Conservation (phyloP, 257 asterid genomes). For the Jacaranda mimosifolia region DNA sequence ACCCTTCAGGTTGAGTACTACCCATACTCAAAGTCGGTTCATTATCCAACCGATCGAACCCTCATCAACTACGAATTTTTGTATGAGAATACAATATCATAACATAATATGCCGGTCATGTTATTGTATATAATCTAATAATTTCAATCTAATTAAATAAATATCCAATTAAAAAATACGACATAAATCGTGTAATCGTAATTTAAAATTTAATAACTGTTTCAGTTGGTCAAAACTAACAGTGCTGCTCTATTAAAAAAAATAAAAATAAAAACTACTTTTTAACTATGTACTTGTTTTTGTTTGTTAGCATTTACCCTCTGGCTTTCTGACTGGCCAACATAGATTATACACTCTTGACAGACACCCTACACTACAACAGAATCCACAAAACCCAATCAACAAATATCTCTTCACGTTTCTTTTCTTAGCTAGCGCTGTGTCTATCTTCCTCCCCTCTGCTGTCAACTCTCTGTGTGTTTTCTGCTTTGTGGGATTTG, state of each 20-base stretch:
- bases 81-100: no score
- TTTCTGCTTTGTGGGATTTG: slow-evolving; percentile 1
- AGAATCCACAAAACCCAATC: slow-evolving; percentile 42
- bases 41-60: no score
- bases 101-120: no score
- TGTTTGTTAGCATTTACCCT: background rate
- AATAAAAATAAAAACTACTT: background rate
- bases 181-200: no score
- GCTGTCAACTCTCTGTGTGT: background rate
- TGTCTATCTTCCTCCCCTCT: slow-evolving; percentile 10
- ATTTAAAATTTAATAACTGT: background rate
- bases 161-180: no score
- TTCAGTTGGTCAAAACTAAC: slow-evolving; percentile 4
- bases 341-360: slow-evolving; percentile 1
- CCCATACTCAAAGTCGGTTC: no score
- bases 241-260: background rate
- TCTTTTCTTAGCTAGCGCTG: background rate
- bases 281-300: background rate
- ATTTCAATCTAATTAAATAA: no score
- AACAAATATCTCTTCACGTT: slow-evolving; percentile 29
- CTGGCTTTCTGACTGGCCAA: background rate
- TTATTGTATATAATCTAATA: no score
- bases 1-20: no score
- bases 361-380: slow-evolving; percentile 17
- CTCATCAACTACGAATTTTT: no score